A percentile compares a stretch with the other conserved stretches of the same genome.
Conservation (phyloP, 208 protist genomes). For the Leptomonas seymouri region DNA sequence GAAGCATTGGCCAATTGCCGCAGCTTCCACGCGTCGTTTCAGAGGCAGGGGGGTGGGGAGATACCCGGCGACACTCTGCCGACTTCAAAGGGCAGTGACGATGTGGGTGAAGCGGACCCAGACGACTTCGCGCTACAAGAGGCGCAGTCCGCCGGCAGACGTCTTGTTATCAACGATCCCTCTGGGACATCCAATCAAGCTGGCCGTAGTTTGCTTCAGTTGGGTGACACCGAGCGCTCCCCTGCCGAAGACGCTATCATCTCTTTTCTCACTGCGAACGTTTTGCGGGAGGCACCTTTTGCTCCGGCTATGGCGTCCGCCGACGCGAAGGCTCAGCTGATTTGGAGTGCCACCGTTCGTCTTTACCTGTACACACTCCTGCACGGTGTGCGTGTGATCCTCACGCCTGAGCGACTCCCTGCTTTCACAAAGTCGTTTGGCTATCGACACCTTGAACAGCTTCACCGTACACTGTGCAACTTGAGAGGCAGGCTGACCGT, state of each 20-base stretch:
- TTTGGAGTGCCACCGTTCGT: constrained; percentile 36
- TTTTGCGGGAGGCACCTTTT: constrained; percentile 7
- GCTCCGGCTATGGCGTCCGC: not conserved
- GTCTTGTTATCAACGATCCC: not conserved
- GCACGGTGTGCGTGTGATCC: constrained; percentile 38
- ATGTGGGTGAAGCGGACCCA: not conserved
- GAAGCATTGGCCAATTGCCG: constrained; percentile 37
- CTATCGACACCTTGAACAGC: constrained; percentile 20
- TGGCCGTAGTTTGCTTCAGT: not conserved
- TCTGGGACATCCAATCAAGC: not conserved
- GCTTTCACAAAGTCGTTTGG: constrained; percentile 47
- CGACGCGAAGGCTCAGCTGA: not conserved
- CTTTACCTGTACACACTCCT: constrained; percentile 53
- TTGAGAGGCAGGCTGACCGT: not conserved
- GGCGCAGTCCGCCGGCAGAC: constrained; percentile 10
- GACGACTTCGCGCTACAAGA: constrained; percentile 15
- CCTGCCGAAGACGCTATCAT: constrained; percentile 8
- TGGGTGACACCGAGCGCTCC: not conserved
- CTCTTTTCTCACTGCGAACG: constrained; percentile 8
- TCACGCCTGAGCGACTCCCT: constrained; percentile 61
- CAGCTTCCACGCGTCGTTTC: constrained; percentile 37
- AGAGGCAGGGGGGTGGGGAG: constrained; percentile 4
- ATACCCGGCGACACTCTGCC: not conserved
- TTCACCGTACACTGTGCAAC: constrained; percentile 19
- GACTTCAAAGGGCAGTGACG: not conserved